Conservation (phyloP, 2,329 filamentous ascomycete species). For the Chaetomiaceae sp. region DNA sequence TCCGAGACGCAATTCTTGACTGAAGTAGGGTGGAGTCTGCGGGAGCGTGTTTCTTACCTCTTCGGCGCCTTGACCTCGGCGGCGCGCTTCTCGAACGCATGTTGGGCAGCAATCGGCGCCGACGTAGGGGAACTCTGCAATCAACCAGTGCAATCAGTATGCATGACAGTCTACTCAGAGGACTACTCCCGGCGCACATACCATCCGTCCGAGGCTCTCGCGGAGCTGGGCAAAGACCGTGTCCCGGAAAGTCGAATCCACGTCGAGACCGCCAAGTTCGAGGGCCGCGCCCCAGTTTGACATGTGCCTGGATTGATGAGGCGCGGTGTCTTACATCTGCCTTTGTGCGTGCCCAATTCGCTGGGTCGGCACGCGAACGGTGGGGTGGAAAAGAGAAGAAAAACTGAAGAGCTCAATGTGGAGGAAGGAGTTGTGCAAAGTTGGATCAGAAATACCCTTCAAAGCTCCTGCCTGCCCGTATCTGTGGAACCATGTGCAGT, state of each 20-base stretch:
- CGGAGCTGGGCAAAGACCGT: slow-evolving; percentile 24
- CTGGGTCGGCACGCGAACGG: slow-evolving; percentile 9
- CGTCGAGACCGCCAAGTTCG: slow-evolving; percentile 16
- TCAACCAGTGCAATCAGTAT: slow-evolving; percentile 10
- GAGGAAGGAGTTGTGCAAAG: slow-evolving; percentile 9
- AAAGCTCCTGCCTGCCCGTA: slow-evolving; percentile 14
- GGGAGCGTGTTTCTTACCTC: slow-evolving; percentile 57
- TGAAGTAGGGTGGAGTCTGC: too few species aligned
- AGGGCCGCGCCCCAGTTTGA: slow-evolving; percentile 27
- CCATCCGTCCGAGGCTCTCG: slow-evolving; percentile 25
- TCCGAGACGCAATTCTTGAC: too few species aligned
- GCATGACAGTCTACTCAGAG: background rate
- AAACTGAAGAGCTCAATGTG: slow-evolving; percentile 6
- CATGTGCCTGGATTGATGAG: slow-evolving; percentile 19
- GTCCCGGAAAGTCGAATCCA: slow-evolving; percentile 23
- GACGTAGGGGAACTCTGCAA: slow-evolving; percentile 64
- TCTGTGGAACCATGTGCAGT: background rate
- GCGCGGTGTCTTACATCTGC: slow-evolving; percentile 23
- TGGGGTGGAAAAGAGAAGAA: slow-evolving; percentile 11
- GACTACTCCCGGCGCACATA: slow-evolving; percentile 6
- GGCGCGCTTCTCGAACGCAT: slow-evolving; percentile 73
- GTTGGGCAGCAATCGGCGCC: slow-evolving; percentile 62
- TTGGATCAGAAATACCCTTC: slow-evolving; percentile 11
- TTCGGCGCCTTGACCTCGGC: slow-evolving; percentile 83
- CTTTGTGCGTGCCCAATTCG: slow-evolving; percentile 4